These are phyloP conservation scores for Fraxinus americana DNA, from an alignment of 257 asterid genomes.

Conservation along the genomic window DNA sequence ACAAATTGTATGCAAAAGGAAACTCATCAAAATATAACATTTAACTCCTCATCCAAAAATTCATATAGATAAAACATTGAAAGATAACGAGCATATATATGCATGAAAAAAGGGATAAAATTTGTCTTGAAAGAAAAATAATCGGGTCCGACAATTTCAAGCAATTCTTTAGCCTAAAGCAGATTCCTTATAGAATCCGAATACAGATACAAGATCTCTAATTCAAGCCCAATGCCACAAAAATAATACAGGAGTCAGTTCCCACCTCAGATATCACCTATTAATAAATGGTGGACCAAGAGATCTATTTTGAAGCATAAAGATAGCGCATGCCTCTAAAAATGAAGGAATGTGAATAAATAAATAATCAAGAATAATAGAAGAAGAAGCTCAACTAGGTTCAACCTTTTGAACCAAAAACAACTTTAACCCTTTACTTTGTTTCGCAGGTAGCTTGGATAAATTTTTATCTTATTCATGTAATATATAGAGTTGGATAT, in stretches of 20 bases:
- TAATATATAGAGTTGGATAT: neutral
- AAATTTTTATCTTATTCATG: too few relatives aligned
- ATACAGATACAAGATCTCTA: constrained; percentile 18
- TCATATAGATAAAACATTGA: neutral
- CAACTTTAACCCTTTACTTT: neutral
- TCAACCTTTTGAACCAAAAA: constrained; percentile 10
- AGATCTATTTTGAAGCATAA: neutral
- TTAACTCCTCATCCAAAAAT: too few relatives aligned
- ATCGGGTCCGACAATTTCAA: constrained; percentile 1
- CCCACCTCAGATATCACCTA: neutral
- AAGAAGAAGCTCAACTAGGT: neutral
- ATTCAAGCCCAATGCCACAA: constrained; percentile 11
- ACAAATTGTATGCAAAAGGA: constrained; percentile 27
- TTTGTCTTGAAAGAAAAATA: neutral
- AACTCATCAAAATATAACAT: constrained; percentile 3
- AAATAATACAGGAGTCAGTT: neutral
- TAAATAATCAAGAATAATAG: neutral
- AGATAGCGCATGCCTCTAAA: neutral
- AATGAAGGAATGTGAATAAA: neutral
- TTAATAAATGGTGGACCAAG: constrained; percentile 11
- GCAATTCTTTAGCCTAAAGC: constrained; percentile 1
- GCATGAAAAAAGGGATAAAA: neutral
- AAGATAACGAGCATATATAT: neutral
- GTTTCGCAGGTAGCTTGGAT: neutral
- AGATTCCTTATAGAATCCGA: neutral